A percentile compares a stretch with the other conserved stretches of the same genome.
Conservation (phyloP, 805 yeast species). For the Saturnispora gosingensis region DNA sequence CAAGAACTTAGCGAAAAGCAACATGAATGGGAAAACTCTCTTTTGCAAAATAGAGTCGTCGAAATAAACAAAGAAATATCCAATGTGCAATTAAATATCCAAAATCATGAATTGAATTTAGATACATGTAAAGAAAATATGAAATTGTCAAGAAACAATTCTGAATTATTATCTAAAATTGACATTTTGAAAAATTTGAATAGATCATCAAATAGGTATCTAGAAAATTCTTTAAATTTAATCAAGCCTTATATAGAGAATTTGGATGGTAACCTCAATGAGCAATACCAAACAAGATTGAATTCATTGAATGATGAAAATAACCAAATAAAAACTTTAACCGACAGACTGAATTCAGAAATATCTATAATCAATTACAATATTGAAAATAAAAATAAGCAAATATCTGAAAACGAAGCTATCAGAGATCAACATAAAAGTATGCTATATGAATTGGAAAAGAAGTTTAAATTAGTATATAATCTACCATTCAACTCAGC, state of each 20-base stretch:
- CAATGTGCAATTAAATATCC: constrained; percentile 30
- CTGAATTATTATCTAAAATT: constrained; percentile 49
- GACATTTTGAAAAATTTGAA: constrained; percentile 20
- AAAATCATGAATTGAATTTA: constrained; percentile 32
- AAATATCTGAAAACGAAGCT: background rate
- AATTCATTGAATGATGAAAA: constrained; percentile 10
- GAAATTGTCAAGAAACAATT: constrained; percentile 42
- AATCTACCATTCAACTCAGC: constrained; percentile 33
- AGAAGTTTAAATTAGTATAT: constrained; percentile 19
- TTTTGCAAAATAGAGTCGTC: constrained; percentile 22
- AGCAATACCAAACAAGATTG: constrained; percentile 1
- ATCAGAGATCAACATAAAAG: background rate
- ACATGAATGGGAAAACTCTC: constrained; percentile 26
- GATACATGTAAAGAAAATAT: constrained; percentile 48
- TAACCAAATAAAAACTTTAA: constrained; percentile 8
- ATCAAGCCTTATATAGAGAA: constrained; percentile 6
- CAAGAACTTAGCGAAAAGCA: constrained; percentile 33
- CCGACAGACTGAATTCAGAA: constrained; percentile 8
- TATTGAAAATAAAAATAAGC: background rate
- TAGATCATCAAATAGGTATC: constrained; percentile 13
- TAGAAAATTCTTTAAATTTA: constrained; percentile 7
- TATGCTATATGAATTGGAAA: background rate
- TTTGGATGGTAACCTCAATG: constrained; percentile 9
- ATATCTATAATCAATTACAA: constrained; percentile 7
- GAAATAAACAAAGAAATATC: constrained; percentile 29